phyloP scores from a whole-genome alignment of 768 basidiomycete species.

The Russula earlei region DNA sequence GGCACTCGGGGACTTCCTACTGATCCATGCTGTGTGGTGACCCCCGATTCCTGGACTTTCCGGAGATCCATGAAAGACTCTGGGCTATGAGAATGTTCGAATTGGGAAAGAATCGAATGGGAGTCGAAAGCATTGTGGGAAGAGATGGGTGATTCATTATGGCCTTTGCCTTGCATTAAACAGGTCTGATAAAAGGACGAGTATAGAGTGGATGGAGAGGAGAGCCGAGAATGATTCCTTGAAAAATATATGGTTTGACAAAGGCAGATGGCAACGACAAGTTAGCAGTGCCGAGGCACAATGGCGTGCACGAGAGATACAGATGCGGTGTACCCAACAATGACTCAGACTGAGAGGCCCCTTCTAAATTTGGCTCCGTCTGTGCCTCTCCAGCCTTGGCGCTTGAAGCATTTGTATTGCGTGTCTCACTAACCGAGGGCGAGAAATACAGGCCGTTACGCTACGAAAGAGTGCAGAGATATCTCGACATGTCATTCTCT shows the following conservation, averaged over 20 bases:
- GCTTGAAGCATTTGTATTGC: too few relatives aligned
- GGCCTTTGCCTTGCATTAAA: constrained; percentile 18
- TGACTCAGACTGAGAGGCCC: constrained; percentile 2
- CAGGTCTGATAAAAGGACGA: neutral
- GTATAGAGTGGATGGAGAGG: neutral
- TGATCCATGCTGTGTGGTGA: neutral
- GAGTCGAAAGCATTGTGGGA: constrained; percentile 3
- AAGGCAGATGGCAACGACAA: neutral
- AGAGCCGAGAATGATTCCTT: neutral
- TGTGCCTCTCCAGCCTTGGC: too few relatives aligned
- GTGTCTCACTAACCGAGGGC: too few relatives aligned
- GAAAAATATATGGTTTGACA: constrained; percentile 6
- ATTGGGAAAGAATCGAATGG: constrained; percentile 13
- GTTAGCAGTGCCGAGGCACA: neutral
- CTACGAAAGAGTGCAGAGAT: too few relatives aligned
- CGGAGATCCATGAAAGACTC: neutral
- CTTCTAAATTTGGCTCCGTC: neutral
- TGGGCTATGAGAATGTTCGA: neutral
- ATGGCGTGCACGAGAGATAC: neutral
- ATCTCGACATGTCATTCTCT: too few relatives aligned
- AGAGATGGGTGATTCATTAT: constrained; percentile 15
- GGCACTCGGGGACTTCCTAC: neutral
- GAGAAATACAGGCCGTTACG: too few relatives aligned
- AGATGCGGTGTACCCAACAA: neutral
- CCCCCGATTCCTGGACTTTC: neutral